Percentiles rank a stretch among this genome's conserved stretches.
Evolutionary conservation across 176 grass and related monocot genomes (phyloP).

Genomic region (Oryza punctata): DNA sequence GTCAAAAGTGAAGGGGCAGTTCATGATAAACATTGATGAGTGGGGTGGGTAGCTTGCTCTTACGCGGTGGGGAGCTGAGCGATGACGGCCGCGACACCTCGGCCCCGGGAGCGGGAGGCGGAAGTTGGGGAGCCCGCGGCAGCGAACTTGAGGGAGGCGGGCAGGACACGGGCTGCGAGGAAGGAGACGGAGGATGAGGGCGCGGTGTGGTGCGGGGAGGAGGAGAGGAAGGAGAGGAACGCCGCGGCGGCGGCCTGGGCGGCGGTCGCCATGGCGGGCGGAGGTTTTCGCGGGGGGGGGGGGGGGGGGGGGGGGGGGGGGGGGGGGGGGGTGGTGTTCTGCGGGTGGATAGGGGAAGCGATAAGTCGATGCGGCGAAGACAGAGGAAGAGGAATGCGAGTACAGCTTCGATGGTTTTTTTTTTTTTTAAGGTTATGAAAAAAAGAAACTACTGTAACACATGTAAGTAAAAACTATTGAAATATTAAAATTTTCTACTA

Average conservation of each 20-base stretch:
- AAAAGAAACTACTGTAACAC: no score
- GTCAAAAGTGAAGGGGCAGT: conserved; percentile 24
- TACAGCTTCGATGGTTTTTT: no score
- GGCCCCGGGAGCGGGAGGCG: conserved; percentile 27
- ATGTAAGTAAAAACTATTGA: no score
- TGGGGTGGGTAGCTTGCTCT: background rate
- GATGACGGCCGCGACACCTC: conserved; percentile 29
- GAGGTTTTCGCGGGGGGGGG: background rate
- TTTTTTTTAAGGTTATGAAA: no score
- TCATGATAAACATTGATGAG: background rate
- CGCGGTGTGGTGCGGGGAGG: conserved; percentile 23
- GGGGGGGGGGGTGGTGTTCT: no score
- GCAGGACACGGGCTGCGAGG: conserved; percentile 10
- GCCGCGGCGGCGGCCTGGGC: conserved; percentile 42
- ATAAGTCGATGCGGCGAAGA: conserved; percentile 13
- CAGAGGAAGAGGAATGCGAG: no score
- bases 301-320: no score
- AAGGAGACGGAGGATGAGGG: conserved; percentile 39
- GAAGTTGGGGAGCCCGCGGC: conserved; percentile 17
- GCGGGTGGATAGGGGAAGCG: conserved; percentile 36
- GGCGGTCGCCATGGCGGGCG: conserved; percentile 34
- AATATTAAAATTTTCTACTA: no score
- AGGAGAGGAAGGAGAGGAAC: conserved; percentile 46
- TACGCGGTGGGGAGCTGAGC: conserved; percentile 58
- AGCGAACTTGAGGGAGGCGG: conserved; percentile 19